Evolutionary conservation across 1,284 basidiomycete genomes (phyloP).

Genomic region (Volvariella surrecta): DNA sequence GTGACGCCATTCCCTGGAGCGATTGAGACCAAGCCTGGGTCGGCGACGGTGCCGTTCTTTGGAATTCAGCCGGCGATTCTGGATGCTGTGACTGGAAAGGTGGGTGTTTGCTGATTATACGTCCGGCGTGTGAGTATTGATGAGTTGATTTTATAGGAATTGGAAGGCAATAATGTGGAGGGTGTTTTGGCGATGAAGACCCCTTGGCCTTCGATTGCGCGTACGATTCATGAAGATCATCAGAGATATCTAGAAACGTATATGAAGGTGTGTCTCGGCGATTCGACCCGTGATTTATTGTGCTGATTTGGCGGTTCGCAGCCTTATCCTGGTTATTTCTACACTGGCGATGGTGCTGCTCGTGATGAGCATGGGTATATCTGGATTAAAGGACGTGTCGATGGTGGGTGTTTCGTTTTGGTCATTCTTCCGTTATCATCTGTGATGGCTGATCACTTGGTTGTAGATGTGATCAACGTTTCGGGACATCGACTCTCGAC

Average conservation of each 20-base stretch:
- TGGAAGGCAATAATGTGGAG: conserved; percentile 81
- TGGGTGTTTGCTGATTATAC: too few species aligned
- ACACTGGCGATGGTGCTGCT: conserved; percentile 94
- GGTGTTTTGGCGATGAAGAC: conserved; percentile 84
- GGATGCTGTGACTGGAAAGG: conserved; percentile 72
- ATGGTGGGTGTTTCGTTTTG: conserved; percentile 54
- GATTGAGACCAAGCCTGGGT: conserved; percentile 92
- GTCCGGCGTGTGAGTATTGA: too few species aligned
- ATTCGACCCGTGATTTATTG: conserved; percentile 4
- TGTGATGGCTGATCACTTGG: neutral
- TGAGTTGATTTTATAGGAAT: too few species aligned
- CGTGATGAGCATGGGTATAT: conserved; percentile 95
- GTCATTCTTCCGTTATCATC: neutral
- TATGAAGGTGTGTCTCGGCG: conserved; percentile 52
- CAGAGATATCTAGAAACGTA: conserved; percentile 90
- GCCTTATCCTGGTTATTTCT: conserved; percentile 87
- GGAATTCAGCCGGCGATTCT: conserved; percentile 88
- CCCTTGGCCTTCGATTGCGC: conserved; percentile 96
- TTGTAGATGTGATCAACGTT: conserved; percentile 80
- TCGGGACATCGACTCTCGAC: conserved; percentile 97
- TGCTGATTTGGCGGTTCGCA: conserved; percentile 14
- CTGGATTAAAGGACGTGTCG: conserved; percentile 97
- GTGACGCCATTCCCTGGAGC: conserved; percentile 95
- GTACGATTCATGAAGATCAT: conserved; percentile 91
- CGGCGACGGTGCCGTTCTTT: conserved; percentile 97